Base-by-base conservation (phyloP, 352 stramenopile genomes). In the Phytophthora megakarya region DNA sequence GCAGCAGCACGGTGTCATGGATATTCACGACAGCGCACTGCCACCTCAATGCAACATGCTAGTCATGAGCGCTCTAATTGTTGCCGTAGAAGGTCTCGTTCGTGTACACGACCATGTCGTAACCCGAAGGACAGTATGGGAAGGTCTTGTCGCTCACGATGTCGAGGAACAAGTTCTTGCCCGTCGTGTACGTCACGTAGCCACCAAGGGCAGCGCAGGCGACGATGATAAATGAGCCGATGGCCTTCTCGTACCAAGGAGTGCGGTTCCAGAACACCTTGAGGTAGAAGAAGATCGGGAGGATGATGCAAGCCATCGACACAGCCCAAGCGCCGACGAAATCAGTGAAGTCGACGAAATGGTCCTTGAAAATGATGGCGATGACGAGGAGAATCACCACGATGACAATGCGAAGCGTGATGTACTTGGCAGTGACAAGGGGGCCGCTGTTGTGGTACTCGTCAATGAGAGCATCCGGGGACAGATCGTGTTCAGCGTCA, bases 251-350 rank as follows among this genome's bases (percentile, higher is more conserved):
- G 68, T 84, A 84, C 64, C 75, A 72, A 7, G 65, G 73, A 28
- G 76, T 56, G n/a, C 51, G 59, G 33, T 67, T 47, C 78, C 79
- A 88, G 56, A 86, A 75, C 49, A 81, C 73, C 63, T 88, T 90
- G 13, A 91, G 61, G 78, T 91, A 91, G 65, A 91, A 88, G 38
- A 78, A 64, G 50, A 87, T 86, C 8, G 82, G 82, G 39, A 91
- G 58, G 43, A 89, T 82, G 37, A 88, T 87, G 65, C 80, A 91
- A 43, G 72, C 75, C 46, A 86, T 68, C 16, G 80, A 76, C 32
- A 86, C 80, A 49, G 71, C 68, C 52, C 72, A 91, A 1, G 82
- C 80, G 25, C 82, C 82, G 25, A 88, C 73, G 28, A 91, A 89
- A 59, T 89, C 82, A n/a, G 73, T 74, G 30, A 91, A 80, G 55